phyloP scores from a whole-genome alignment of 208 protist genomes.

The Acanthamoeba royreba region DNA sequence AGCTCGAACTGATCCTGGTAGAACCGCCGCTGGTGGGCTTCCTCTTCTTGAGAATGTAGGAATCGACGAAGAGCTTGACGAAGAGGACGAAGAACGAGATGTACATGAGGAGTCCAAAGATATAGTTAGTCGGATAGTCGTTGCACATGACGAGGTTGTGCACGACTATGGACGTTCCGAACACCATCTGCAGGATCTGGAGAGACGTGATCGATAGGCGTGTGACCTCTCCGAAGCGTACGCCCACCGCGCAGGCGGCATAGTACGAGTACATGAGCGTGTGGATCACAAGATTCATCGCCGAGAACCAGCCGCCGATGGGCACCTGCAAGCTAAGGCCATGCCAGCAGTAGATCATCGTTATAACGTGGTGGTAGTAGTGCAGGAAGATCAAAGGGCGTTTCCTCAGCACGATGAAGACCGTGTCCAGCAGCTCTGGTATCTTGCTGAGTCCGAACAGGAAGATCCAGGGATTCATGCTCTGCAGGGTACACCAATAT shows the following conservation, averaged over 20 bases:
- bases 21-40: background rate
- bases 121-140: background rate
- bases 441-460: constrained; percentile 79
- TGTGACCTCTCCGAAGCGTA: background rate
- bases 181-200: constrained; percentile 86
- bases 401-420: constrained; percentile 83
- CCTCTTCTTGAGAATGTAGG: constrained; percentile 63
- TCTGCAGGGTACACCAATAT: background rate
- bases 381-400: constrained; percentile 80
- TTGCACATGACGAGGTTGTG: background rate
- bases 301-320: constrained; percentile 79
- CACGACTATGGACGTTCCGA: constrained; percentile 59
- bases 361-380: constrained; percentile 88
- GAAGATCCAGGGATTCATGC: constrained; percentile 46
- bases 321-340: background rate
- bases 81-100: constrained; percentile 90
- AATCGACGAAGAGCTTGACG: constrained; percentile 82
- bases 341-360: constrained; percentile 90
- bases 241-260: constrained; percentile 78
- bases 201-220: background rate
- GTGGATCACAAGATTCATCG: constrained; percentile 93
- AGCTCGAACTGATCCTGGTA: background rate
- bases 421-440: constrained; percentile 78
- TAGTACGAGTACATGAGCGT: constrained; percentile 94
- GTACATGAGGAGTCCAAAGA: constrained; percentile 87